Base-by-base conservation (phyloP, 805 yeast species). In the Debaryomyces tyrocola region DNA sequence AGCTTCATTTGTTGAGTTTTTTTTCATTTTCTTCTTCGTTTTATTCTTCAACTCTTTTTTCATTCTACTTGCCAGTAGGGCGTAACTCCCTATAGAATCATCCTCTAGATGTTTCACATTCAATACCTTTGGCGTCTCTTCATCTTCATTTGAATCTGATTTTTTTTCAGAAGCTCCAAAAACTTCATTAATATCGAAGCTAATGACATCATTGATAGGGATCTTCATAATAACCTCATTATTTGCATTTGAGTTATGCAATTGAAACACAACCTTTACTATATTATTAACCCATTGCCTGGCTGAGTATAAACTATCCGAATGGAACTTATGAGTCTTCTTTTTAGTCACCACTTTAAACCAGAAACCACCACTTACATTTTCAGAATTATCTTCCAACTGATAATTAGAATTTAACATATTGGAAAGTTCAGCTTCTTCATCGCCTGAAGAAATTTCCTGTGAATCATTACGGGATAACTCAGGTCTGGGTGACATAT, bases 201-300 rank as follows among this genome's bases (percentile, higher is more conserved):
- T 87, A 7, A 85, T 58, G 11, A 92, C 69, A 56, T 85, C 85
- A 31, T 73, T 78, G 20, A 86, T 57, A 0, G 97, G 97, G 4
- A 92, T 80, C 54, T 87, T 86, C 15, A 91, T 71, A 17, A 87
- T 79, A 11, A 89, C 94, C 49, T 84, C 84, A 54, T 84, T 84
- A 11, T 84, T 84, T 20, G 77, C 72, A 61, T 88, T 87, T 44
- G 86, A 75, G 35, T 85, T 77, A 1, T 90, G 75, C 15, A 63
- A 53, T 44, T 63, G 65, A 65, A 92, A 92, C 1, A 89, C 82
- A 44, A 85, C 84, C 56, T 87, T 89, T 52, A 86, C 87, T 37
- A 92, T 64, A 8, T 77, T 68, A 43, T 84, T 82, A 39, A 80
- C 84, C 98, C 98, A 92, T 14, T 84, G 78, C 48, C 87, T 75